Conservation (phyloP, 2,329 filamentous ascomycete species). For the Malbranchea cinnamomea region DNA sequence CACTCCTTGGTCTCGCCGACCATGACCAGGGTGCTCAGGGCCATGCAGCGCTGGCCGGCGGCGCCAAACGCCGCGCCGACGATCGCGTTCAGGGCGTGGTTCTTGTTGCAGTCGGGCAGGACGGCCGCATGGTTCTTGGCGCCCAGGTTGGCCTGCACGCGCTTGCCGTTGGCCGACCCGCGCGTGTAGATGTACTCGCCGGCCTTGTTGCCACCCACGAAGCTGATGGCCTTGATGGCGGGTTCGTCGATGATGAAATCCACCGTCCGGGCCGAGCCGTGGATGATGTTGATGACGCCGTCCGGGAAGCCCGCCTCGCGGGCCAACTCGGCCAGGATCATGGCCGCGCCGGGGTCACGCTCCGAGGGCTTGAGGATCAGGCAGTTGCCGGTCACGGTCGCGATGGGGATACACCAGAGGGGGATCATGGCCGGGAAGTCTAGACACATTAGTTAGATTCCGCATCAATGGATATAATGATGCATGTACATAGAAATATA, state of each 20-base stretch:
- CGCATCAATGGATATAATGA: slow-evolving; percentile 21
- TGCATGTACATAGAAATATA: slow-evolving; percentile 6
- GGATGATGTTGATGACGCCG: slow-evolving; percentile 52
- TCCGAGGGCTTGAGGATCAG: slow-evolving; percentile 52
- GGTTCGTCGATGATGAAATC: slow-evolving; percentile 57
- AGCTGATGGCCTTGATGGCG: slow-evolving; percentile 53
- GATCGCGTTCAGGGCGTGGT: slow-evolving; percentile 51
- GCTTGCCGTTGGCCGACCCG: slow-evolving; percentile 55
- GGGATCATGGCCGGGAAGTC: slow-evolving; percentile 60
- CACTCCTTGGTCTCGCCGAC: slow-evolving; percentile 52
- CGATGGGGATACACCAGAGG: slow-evolving; percentile 51
- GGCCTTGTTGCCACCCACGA: slow-evolving; percentile 53
- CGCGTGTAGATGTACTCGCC: slow-evolving; percentile 55
- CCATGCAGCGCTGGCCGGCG: slow-evolving; percentile 56
- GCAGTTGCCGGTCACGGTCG: slow-evolving; percentile 50
- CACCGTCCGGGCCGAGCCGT: slow-evolving; percentile 49
- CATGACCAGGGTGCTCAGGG: slow-evolving; percentile 49
- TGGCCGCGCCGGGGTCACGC: slow-evolving; percentile 48
- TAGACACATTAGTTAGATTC: slow-evolving; percentile 21
- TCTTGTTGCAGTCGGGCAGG: slow-evolving; percentile 54
- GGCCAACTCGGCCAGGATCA: slow-evolving; percentile 51
- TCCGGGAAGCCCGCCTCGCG: slow-evolving; percentile 50
- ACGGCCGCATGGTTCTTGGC: slow-evolving; percentile 57
- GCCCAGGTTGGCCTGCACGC: slow-evolving; percentile 53
- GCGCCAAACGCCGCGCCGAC: slow-evolving; percentile 53